Evolutionary conservation across 176 grass and related monocot species (phyloP).

Genomic region (Oryza rufipogon): DNA sequence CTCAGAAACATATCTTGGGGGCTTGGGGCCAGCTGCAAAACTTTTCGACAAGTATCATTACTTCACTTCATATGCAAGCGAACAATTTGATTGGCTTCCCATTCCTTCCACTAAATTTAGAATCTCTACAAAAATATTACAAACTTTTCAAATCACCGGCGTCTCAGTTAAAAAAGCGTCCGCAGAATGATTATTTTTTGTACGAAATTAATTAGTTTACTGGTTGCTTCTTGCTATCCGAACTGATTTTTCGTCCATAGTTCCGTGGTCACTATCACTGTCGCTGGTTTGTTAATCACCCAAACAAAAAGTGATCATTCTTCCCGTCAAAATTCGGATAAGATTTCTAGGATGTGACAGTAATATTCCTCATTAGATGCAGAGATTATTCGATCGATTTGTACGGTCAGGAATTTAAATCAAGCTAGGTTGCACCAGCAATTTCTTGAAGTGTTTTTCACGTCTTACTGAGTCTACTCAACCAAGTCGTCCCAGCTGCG

Average conservation of each 20-base stretch:
- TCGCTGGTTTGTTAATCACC: not conserved
- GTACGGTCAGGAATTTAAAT: not conserved
- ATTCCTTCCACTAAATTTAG: no score
- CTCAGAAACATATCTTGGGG: not conserved
- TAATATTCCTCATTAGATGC: not conserved
- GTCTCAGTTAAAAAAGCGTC: not conserved
- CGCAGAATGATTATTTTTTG: not conserved
- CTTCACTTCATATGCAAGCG: constrained; percentile 32
- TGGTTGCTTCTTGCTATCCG: not conserved
- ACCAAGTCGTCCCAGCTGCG: not conserved
- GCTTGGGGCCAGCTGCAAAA: not conserved
- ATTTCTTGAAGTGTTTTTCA: not conserved
- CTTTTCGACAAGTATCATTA: not conserved
- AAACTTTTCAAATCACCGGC: not conserved
- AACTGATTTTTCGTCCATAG: not conserved
- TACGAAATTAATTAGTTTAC: not conserved
- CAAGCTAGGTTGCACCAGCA: not conserved
- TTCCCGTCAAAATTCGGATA: not conserved
- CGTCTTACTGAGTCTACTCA: not conserved
- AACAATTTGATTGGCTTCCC: not conserved
- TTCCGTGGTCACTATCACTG: not conserved
- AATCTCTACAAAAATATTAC: not conserved
- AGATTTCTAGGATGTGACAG: not conserved
- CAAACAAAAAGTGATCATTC: not conserved
- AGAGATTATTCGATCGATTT: not conserved